These are phyloP conservation scores for Sclerotinia subarctica DNA, from an alignment of 2,329 filamentous ascomycete species.

Conservation along the genomic window DNA sequence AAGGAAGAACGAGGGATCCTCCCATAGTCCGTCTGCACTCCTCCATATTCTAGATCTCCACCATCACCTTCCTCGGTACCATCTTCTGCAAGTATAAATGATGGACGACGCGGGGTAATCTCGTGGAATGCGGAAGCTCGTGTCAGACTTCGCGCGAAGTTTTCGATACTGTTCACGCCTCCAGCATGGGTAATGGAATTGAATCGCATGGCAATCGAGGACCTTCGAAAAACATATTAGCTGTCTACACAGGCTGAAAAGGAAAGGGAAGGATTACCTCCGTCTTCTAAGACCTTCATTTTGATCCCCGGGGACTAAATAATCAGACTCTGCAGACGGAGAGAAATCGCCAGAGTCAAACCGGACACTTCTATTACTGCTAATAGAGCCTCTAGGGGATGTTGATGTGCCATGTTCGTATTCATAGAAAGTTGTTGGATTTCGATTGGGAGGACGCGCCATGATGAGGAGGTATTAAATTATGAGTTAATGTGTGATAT, in stretches of 20 bases:
- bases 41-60: conserved; percentile 31
- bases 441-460: conserved; percentile 22
- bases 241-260: background rate
- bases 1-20: conserved; percentile 39
- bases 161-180: conserved; percentile 90
- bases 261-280: conserved; percentile 26
- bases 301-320: background rate
- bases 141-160: conserved; percentile 90
- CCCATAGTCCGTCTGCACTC: conserved; percentile 32
- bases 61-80: conserved; percentile 23
- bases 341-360: conserved; percentile 29
- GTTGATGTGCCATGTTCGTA: conserved; percentile 37
- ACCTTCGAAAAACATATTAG: conserved; percentile 42
- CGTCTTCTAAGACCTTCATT: conserved; percentile 32
- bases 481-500: background rate
- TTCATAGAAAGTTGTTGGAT: conserved; percentile 37
- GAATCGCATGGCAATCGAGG: conserved; percentile 57
- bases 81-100: conserved; percentile 67
- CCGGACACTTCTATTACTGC: conserved; percentile 33
- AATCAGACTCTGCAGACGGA: conserved; percentile 10
- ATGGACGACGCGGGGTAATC: conserved; percentile 74
- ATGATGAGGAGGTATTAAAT: background rate
- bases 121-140: conserved; percentile 85
- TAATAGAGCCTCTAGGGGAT: conserved; percentile 35
- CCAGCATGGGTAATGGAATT: conserved; percentile 67